Evolutionary conservation across 2,329 filamentous ascomycete genomes (phyloP).

Genomic region (Xylaria sp.): DNA sequence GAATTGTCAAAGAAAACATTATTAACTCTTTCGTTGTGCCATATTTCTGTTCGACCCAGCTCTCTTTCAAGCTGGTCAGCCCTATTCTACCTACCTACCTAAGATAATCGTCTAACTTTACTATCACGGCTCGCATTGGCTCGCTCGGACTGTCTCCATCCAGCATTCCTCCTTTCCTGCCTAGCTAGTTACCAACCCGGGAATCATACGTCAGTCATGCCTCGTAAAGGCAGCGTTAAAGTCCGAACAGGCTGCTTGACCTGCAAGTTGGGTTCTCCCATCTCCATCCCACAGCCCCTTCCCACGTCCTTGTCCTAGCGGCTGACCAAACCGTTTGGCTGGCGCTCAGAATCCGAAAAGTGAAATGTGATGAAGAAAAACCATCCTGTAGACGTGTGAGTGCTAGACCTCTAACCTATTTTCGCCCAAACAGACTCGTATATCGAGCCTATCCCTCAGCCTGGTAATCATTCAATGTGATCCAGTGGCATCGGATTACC

Average conservation of each 20-base stretch:
- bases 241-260: slow-evolving; percentile 37
- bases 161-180: neutral
- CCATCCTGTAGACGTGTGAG: slow-evolving; percentile 35
- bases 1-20: neutral
- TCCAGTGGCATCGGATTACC: neutral
- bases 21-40: neutral
- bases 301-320: neutral
- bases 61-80: neutral
- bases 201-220: slow-evolving; percentile 23
- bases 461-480: neutral
- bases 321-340: slow-evolving; percentile 14
- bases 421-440: neutral
- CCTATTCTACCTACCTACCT: neutral
- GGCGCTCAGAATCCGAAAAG: slow-evolving; percentile 34
- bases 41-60: neutral
- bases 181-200: neutral
- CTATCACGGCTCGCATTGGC: neutral
- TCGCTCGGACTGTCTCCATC: neutral
- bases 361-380: slow-evolving; percentile 40
- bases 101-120: too few species aligned
- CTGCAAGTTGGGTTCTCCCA: slow-evolving; percentile 30
- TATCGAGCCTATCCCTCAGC: neutral
- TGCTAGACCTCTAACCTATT: neutral
- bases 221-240: slow-evolving; percentile 37
- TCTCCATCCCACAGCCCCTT: neutral